Base-by-base conservation (phyloP, 2,329 filamentous ascomycete species). In the Fusarium abutilonis region DNA sequence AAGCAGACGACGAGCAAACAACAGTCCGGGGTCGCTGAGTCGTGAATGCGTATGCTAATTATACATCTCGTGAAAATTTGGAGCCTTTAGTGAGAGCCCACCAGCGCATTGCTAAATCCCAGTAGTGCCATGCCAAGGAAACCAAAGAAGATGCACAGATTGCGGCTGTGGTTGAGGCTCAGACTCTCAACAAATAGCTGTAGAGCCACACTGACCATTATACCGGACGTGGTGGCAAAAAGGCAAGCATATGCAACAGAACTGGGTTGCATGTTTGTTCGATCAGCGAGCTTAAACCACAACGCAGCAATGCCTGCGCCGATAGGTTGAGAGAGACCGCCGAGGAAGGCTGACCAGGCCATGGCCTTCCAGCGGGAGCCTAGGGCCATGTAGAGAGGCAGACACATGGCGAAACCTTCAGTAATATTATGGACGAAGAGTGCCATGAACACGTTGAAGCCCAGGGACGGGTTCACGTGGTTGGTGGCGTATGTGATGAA, bases 401-500 rank as follows among this genome's bases (percentile, higher is more conserved):
- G 79, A 0, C 93, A 92, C 84, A 99, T 90, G 60, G 93, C 92
- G 73, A 98, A 98, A 2, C 95, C 95, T 78, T 99, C 95, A 26
- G 92, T 93, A 71, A 99, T 96, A 78, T 98, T 99, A 82, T 99
- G 95, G 56, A 99, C 94, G 73, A 97, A 97, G 8, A 99, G 84
- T 1, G 95, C 94, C 75, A 98, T 86, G 78, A 99, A 99, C 51
- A 99, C 92, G 48, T 91, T 90, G 76, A 97, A 87, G 17, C 95
- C 95, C 0, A 99, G 86, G 0, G 85, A 82, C 0, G 95, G 93
- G 74, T 93, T 98, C 11, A 93, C 94, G 73, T 99, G 95, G 76
- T 98, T 99, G 9, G 95, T 97, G 9, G 95, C 94, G 74, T 96
- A 99, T 1, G 94, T 98, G 68, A 99, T 89, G 74, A 90, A 90